Conservation (phyloP, 345 rosid species). For the Heritiera fomes region DNA sequence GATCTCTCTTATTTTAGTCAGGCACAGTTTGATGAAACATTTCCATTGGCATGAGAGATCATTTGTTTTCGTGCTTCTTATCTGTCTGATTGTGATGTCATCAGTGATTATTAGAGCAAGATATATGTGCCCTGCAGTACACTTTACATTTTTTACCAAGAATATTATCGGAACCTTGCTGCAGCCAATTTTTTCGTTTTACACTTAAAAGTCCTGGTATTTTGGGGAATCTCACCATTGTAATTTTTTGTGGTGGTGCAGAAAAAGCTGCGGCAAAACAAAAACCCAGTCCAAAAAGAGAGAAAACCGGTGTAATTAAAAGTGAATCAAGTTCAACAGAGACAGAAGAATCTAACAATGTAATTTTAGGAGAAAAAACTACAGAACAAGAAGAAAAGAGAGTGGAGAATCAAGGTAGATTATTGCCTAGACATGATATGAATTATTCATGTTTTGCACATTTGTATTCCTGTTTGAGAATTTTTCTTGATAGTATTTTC, state of each 20-base stretch:
- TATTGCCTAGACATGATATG: constrained; percentile 6
- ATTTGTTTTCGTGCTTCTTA: neutral
- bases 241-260: constrained; percentile 8
- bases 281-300: constrained; percentile 23
- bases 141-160: constrained; percentile 4
- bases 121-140: neutral
- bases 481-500: neutral
- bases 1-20: constrained; percentile 1
- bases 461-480: neutral
- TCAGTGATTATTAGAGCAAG: neutral
- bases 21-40: neutral
- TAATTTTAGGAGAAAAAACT: constrained; percentile 18
- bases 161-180: neutral
- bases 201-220: neutral
- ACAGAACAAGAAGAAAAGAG: constrained; percentile 24
- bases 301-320: constrained; percentile 19
- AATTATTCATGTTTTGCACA: constrained; percentile 12
- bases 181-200: neutral
- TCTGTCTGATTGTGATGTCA: constrained; percentile 8
- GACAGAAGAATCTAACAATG: constrained; percentile 21
- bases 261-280: constrained; percentile 25
- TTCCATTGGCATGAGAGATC: neutral
- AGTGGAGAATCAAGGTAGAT: constrained; percentile 34
- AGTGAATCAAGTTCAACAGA: constrained; percentile 18
- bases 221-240: neutral